Base-by-base conservation (phyloP, 2,329 filamentous ascomycete species). In the Colletotrichum sp. region DNA sequence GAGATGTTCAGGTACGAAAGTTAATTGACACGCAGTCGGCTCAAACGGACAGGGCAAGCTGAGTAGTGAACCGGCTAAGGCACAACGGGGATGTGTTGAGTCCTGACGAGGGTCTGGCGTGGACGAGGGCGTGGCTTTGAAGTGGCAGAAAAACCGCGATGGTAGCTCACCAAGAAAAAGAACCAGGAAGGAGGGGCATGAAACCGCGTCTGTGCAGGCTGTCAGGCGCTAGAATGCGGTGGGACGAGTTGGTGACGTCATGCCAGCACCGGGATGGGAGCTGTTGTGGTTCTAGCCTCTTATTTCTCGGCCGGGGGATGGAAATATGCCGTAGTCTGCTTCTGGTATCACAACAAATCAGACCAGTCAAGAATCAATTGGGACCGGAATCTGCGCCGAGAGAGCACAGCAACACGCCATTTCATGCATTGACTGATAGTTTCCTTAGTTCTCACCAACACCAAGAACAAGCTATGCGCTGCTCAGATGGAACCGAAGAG, bases 131-230 rank as follows among this genome's bases (percentile, higher is more conserved):
- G 24, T 26, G 24, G 24, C 24, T 26, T 26, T 26, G 24, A 26
- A 26, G 24, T 26, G 24, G 24, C 24, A 26, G 24, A 26, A 26
- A 26, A 26, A 26, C 24, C 24, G 24, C 24, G 24, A 26, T 26
- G 24, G 24, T 26, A 26, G 24, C 26, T 26, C 26, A 26, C 4
- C 12, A 13, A 34, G 32, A 1, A 14, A 14, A 3, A 34, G 5
- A 26, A n/a, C 18, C 3, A 39, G 60, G 68, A 52, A 67, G 67
- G 61, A 39, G 69, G 73, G 73, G 73, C 55, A 55, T 68, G 73
- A 75, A 72, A 72, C 73, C 7, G 32, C 32, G 73, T 72, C 73
- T 72, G 48, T 64, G 72, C 72, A 66, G 14, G 10, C 13, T 36
- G 6, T 14, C 34, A 14, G 34, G 34, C 34, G 13, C 34, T 65